Conservation (phyloP, 75 land plant species). For the Cupressus sempervirens region DNA sequence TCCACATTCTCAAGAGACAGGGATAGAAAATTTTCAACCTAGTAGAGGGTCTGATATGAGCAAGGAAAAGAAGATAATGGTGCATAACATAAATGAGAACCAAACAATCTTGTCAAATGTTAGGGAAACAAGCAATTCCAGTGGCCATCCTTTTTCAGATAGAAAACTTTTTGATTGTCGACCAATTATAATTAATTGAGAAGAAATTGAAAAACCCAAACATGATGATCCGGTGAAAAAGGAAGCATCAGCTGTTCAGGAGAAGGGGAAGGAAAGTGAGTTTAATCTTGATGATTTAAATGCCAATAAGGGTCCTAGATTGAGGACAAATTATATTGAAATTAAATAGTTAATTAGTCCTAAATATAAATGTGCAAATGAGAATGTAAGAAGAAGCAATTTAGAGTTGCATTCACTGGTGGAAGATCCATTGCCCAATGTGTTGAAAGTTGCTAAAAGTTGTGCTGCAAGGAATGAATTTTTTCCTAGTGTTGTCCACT, state of each 20-base stretch:
- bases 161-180: neutral
- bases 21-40: neutral
- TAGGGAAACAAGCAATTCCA: neutral
- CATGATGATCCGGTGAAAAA: neutral
- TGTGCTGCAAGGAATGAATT: neutral
- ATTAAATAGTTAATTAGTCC: neutral
- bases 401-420: conserved; percentile 8
- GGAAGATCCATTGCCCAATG: conserved; percentile 19
- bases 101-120: neutral
- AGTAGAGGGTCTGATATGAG: neutral
- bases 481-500: neutral
- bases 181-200: neutral
- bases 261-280: neutral
- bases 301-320: neutral
- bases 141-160: neutral
- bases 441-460: neutral
- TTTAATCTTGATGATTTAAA: neutral
- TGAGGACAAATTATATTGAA: neutral
- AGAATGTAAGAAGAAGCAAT: conserved; percentile 8
- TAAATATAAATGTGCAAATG: neutral
- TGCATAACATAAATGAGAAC: neutral
- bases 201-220: neutral
- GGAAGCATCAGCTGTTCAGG: neutral
- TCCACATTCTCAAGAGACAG: no score
- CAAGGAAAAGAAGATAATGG: neutral